Evolutionary conservation across 352 stramenopile species (phyloP), one percentile per base, ranked within the genome.

Genomic region (Phytophthora foliorum): DNA sequence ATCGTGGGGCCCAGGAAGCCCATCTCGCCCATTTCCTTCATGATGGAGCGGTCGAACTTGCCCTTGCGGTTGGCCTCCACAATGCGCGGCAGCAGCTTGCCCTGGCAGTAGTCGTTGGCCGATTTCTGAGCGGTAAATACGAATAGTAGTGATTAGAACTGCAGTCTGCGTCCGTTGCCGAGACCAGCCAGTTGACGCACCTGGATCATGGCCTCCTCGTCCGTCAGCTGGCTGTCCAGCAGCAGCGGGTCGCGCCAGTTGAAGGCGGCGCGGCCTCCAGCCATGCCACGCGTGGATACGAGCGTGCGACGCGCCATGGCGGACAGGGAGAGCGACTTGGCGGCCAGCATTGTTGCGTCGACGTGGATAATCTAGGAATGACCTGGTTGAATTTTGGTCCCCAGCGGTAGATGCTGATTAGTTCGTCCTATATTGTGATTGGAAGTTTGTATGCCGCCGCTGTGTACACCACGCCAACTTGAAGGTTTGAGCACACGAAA

Each of bases 1-100:
- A 99, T 95, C 9, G 97, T 99, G 6, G 92, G 78, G 61, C 97
- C 97, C 3, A 99, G 75, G 48, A 99, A 92, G 31, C 97, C 97
- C 76, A 99, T 90, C 48, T 94, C 77, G 24, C 97, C 96, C 84
- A 98, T 96, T 78, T 98, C 91, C 50, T 86, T 87, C 92, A 99
- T 98, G 63, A 99, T 97, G 8, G 77, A 74, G 64, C 95, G 86
- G 72, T 99, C 93, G 59, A 99, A 98, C 50, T 80, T 88, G 78
- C 97, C 97, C 53, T 98, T 86, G 31, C 97, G 92, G 82, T 99
- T 99, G 13, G 94, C 95, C 54, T 98, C 63, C 13, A 99, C 76
- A 41, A 99, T 98, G 54, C 89, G 69, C 36, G 97, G 97, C 69
- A 98, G 69, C 21, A 99, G 82, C 69, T 99, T 94, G 49, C 86